Percentiles rank a stretch among this genome's conserved stretches.
phyloP scores from a whole-genome alignment of 2,329 filamentous ascomycete genomes.

The Colletotrichum zoysiae region DNA sequence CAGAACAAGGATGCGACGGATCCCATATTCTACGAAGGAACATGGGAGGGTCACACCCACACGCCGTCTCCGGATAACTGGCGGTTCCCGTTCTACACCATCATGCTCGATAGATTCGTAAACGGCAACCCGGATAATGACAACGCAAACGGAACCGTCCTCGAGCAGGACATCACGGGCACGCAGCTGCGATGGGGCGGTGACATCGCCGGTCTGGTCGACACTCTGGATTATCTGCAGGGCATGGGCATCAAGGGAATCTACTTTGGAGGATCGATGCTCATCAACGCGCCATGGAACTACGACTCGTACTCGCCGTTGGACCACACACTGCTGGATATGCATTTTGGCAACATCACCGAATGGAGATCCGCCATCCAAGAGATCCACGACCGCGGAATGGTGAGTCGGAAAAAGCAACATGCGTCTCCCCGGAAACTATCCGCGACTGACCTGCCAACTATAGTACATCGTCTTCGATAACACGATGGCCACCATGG shows the following conservation, averaged over 20 bases:
- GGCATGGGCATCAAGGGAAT: conserved; percentile 74
- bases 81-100: conserved; percentile 75
- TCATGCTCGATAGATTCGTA: conserved; percentile 73
- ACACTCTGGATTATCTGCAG: conserved; percentile 73
- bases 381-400: conserved; percentile 70
- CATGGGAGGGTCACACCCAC: conserved; percentile 66
- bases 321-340: conserved; percentile 74
- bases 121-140: conserved; percentile 75
- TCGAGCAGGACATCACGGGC: conserved; percentile 70
- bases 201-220: conserved; percentile 69
- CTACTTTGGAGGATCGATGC: conserved; percentile 72
- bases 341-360: conserved; percentile 71
- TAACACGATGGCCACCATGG: conserved; percentile 75
- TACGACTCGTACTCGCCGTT: conserved; percentile 69
- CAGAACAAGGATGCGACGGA: conserved; percentile 65
- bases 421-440: neutral
- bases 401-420: conserved; percentile 60
- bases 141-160: conserved; percentile 70
- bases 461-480: conserved; percentile 74
- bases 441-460: conserved; percentile 63
- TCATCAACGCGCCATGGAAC: conserved; percentile 75
- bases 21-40: conserved; percentile 69
- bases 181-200: conserved; percentile 75
- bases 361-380: conserved; percentile 68
- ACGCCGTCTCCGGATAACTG: conserved; percentile 69